Evolutionary conservation across 1,139 yeast species (phyloP), one percentile per base, ranked within the genome.

Genomic region (Suzukiozyma palmioleophila): DNA sequence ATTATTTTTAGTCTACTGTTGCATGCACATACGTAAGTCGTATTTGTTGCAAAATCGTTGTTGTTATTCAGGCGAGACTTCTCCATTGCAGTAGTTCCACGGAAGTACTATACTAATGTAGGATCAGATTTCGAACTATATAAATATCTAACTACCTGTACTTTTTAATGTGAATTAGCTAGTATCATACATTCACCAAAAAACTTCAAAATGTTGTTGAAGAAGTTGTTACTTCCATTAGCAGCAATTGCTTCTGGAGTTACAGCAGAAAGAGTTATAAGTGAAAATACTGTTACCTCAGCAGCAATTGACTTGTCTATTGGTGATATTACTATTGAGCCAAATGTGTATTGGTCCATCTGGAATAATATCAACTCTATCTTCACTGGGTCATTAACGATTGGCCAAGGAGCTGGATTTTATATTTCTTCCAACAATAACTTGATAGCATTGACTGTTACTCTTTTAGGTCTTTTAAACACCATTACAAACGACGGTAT

Each of bases 311-410:
- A 24, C 11, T 22, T 33, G 32, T 46, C 45, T 41, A 40, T 30
- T 41, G 48, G 41, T 42, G 45, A 42, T 21, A 44, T 52, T 16
- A 43, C 32, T 12, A 40, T 42, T 22, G 38, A 40, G 2, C 30
- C 36, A n/a, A 40, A 41, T 21, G 43, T 36, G 8, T 62, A 54
- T 44, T 64, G 64, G 62, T 63, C 70, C 16, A 57, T 64, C 26
- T 47, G 63, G 37, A 52, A 64, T 45, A 62, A 62, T 41, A 58
- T 58, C 25, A 39, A 49, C 36, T 45, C 57, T 14, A 41, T 53
- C 3, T 48, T 58, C 33, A 49, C 50, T 26, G 66, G 67, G 12
- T 36, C 41, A 21, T 49, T 64, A 25, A 34, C 43, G 14, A 42
- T 45, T 16, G 34, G 41, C 8, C 52, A 51, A 25, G 47, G 55